Base-by-base conservation (phyloP, 202 grass and related monocot genomes). In the Setaria viridis region DNA sequence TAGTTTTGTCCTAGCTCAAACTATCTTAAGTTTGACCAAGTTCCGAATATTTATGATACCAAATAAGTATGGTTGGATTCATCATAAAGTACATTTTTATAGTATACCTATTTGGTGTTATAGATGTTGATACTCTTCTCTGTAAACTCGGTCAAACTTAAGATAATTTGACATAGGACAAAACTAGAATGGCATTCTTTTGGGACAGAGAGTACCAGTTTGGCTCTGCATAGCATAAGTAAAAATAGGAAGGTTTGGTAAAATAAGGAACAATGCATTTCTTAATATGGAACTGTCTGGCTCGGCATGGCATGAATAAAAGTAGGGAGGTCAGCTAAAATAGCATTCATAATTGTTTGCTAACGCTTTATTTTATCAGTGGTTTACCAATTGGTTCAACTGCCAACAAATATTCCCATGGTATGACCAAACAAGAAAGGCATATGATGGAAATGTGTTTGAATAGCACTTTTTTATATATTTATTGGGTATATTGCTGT, bases 391-490 rank as follows among this genome's bases (percentile, higher is more conserved):
- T 58, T 47, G 54, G n/a, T 19, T 59, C 21, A 71, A 58, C 21
- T 60, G 14, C 29, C 15, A 59, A 32, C n/a, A 70, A 43, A 59
- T 82, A 2, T 72, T 43, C n/a, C 13, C 16, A 19, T 7, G 10
- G 21, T 34, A 59, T 4, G 15, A 59, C 37, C 15, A 71, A 59
- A 82, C 16, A 72, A 48, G 39, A 19, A 59, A 69, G 3, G 54
- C 45, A 14, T 58, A 13, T 45, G 34, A 57, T 69, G 79, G 66
- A 82, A 60, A 8, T 72, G 43, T 60, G 25, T 14, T 81, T 46
- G n/a, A 58, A 60, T 82, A 71, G 9, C 51, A 70, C 25, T 59
- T 29, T 71, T 30, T 13, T 34, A 7, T 37, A 11, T 51, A 21
- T 74, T 35, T 83, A 11, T 79, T 21, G 30, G 7, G 49, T 65